Evolutionary conservation across 345 rosid genomes (phyloP), one percentile per base, ranked within the genome.

Genomic region (Draba incana): DNA sequence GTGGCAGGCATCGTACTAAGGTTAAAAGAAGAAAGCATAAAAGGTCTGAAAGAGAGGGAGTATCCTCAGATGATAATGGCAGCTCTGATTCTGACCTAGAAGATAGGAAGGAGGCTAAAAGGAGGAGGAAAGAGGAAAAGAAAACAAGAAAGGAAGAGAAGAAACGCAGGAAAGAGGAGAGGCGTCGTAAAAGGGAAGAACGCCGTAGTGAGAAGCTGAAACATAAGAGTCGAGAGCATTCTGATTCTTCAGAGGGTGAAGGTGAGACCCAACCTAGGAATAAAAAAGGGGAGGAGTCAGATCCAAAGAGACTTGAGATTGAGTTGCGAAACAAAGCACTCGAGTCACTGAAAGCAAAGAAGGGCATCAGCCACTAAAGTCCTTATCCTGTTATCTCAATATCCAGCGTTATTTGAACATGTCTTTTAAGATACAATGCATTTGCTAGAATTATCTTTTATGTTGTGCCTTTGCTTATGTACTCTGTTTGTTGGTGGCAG

Each of bases 261-360:
- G 74, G 51, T 43, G 75, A 63, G 54, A 68, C 66, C 27, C 78
- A 7, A 80, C 68, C 58, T 8, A 81, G 74, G 61, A 78, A 74
- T 31, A 77, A 71, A 31, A 88, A 82, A 42, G 84, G 74, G 67
- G 61, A 75, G 55, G 81, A 80, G 35, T 61, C 82, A 30, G 86
- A 88, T 69, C 92, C 85, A 79, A 88, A 82, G 81, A 80, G 78
- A 77, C 98, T 95, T 64, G 99, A 95, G 83, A 83, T 89, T 63
- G 98, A 95, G 83, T 52, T 95, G 71, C 81, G 97, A 82, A 82
- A 86, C 84, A 92, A 86, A 83, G 99, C 99, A 48, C 82, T 95
- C 0, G 98, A 95, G 75, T 82, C 96, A 39, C 72, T 89, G 53
- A 95, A 95, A 85, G 99, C 99, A 49, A 95, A 95, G 92, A 95